Evolutionary conservation across 139 green algal species (phyloP).

Genomic region (Chlamydomonas incerta): DNA sequence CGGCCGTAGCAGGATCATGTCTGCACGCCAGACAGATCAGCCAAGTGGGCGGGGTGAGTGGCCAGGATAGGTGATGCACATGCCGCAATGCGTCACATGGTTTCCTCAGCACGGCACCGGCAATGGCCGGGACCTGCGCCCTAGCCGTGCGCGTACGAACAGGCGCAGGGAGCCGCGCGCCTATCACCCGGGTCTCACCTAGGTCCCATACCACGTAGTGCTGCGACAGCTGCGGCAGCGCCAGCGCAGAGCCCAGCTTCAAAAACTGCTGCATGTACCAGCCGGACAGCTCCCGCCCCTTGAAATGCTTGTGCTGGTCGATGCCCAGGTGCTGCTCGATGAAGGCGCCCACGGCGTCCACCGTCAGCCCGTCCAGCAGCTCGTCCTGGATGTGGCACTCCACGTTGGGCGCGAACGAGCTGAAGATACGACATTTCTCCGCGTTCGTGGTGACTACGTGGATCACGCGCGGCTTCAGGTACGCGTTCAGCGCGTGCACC

Average conservation of each 20-base stretch:
- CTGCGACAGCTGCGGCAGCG: constrained; percentile 48
- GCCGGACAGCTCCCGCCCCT: constrained; percentile 45
- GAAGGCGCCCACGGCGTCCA: constrained; percentile 19
- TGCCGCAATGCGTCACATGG: too few species aligned
- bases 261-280: constrained; percentile 71
- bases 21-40: neutral
- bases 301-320: constrained; percentile 37
- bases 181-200: neutral
- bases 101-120: too few species aligned
- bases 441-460: constrained; percentile 45
- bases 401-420: constrained; percentile 48
- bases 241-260: constrained; percentile 56
- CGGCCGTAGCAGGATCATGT: constrained; percentile 61
- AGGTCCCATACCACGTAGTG: constrained; percentile 68
- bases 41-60: too few species aligned
- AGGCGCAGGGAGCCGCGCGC: too few species aligned
- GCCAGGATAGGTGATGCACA: too few species aligned
- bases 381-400: constrained; percentile 37
- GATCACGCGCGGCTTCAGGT: constrained; percentile 45
- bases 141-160: too few species aligned
- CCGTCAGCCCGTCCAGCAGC: constrained; percentile 38
- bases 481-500: constrained; percentile 34
- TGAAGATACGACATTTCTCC: constrained; percentile 39
- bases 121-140: too few species aligned
- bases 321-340: constrained; percentile 7